These are phyloP conservation scores for Baorangia bicolor DNA, from an alignment of 768 basidiomycete species.

Conservation along the genomic window DNA sequence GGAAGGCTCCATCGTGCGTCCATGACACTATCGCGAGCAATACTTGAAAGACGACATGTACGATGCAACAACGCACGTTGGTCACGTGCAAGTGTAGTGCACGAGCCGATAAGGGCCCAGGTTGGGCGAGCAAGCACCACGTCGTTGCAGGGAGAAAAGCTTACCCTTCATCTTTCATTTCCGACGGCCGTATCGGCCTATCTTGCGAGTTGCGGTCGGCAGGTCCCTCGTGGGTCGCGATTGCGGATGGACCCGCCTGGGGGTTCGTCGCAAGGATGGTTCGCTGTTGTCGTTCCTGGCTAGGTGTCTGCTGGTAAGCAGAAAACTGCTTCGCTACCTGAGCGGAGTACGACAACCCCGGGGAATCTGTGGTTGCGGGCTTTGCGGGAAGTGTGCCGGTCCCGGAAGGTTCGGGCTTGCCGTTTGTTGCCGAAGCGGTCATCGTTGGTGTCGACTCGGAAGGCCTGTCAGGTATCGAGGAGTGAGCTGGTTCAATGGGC, in stretches of 20 bases:
- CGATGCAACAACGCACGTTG: constrained; percentile 8
- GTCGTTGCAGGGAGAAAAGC: constrained; percentile 33
- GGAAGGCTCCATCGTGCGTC: constrained; percentile 20
- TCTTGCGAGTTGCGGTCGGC: constrained; percentile 38
- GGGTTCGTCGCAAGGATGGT: constrained; percentile 24
- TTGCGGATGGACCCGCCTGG: constrained; percentile 29
- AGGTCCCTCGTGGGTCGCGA: constrained; percentile 37
- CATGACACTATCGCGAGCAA: constrained; percentile 27
- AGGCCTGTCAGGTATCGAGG: constrained; percentile 18
- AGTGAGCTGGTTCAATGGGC: constrained; percentile 25
- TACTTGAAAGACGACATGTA: constrained; percentile 15
- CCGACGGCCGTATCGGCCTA: constrained; percentile 61
- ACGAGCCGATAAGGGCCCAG: constrained; percentile 8
- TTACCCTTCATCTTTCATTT: constrained; percentile 86
- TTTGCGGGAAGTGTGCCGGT: constrained; percentile 28
- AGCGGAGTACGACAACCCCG: constrained; percentile 54
- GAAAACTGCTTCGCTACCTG: constrained; percentile 68
- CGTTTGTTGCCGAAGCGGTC: constrained; percentile 17
- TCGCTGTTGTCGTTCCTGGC: constrained; percentile 59
- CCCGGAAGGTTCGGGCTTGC: constrained; percentile 24
- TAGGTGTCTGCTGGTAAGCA: constrained; percentile 61
- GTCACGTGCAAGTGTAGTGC: constrained; percentile 6
- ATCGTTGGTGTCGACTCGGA: constrained; percentile 17
- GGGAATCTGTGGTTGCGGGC: constrained; percentile 23
- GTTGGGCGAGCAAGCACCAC: constrained; percentile 12